A percentile compares a stretch with the other conserved stretches of the same genome.
Evolutionary conservation across 2,329 filamentous ascomycete genomes (phyloP).

Genomic region (Monosporascus sp.): DNA sequence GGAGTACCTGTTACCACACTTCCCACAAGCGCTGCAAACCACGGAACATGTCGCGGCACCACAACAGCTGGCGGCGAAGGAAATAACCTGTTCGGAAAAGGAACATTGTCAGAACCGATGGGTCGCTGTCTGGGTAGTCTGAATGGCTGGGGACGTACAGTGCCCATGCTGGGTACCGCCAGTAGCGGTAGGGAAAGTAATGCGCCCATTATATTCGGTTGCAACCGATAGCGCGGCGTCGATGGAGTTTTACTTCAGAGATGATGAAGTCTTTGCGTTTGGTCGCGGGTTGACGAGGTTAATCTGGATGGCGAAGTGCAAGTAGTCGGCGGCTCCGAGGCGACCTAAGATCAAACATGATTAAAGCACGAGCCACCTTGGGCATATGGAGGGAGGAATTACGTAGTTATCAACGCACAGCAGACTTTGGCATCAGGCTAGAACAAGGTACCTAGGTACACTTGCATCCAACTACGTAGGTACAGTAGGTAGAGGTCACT

Average conservation of each 20-base stretch:
- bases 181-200: constrained; percentile 84
- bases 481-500: neutral
- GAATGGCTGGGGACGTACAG: constrained; percentile 54
- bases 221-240: neutral
- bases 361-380: too few relatives aligned
- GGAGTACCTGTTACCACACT: constrained; percentile 84
- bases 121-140: constrained; percentile 1
- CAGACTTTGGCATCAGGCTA: neutral
- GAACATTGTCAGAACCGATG: constrained; percentile 8
- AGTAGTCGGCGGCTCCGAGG: too few relatives aligned
- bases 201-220: constrained; percentile 66
- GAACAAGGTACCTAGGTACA: neutral
- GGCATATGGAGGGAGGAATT: too few relatives aligned
- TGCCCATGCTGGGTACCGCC: constrained; percentile 78
- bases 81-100: constrained; percentile 54
- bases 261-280: neutral
- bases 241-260: neutral
- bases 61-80: constrained; percentile 84
- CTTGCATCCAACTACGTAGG: neutral
- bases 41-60: constrained; percentile 95
- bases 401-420: too few relatives aligned
- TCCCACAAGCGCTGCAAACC: constrained; percentile 91
- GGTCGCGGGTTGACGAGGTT: neutral
- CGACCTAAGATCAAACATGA: too few relatives aligned
- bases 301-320: neutral